Evolutionary conservation across 176 grass and related monocot genomes (phyloP).

Genomic region (Oryza nivara): DNA sequence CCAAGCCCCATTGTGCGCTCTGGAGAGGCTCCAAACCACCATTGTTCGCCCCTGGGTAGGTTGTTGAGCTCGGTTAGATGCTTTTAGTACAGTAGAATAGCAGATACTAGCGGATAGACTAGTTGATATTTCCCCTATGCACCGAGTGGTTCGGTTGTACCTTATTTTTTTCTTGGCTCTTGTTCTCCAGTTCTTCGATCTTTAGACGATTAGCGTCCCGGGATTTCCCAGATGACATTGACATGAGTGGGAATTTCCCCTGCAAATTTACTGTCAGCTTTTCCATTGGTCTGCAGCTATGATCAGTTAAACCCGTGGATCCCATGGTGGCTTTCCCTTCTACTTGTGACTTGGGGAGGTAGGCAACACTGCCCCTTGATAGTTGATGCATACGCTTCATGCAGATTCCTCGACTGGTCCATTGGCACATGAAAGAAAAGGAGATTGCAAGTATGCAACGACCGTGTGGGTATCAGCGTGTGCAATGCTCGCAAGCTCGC

Average conservation of each 20-base stretch:
- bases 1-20: neutral
- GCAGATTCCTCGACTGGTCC: neutral
- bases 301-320: neutral
- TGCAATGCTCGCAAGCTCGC: slow-evolving; percentile 9
- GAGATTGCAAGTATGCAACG: neutral
- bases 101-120: neutral
- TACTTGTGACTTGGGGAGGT: too few relatives aligned
- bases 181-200: neutral
- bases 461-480: neutral
- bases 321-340: neutral
- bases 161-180: neutral
- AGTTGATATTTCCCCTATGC: neutral
- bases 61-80: neutral
- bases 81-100: slow-evolving; percentile 18
- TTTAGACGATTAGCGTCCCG: neutral
- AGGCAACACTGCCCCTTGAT: too few relatives aligned
- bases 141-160: neutral
- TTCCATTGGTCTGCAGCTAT: neutral
- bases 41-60: neutral
- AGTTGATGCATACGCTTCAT: neutral
- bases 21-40: neutral
- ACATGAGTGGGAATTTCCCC: neutral
- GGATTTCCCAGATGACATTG: neutral
- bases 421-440: neutral
- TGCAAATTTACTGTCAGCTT: neutral